Conservation (phyloP, 208 protist genomes). For the Trypanosoma conorhini region DNA sequence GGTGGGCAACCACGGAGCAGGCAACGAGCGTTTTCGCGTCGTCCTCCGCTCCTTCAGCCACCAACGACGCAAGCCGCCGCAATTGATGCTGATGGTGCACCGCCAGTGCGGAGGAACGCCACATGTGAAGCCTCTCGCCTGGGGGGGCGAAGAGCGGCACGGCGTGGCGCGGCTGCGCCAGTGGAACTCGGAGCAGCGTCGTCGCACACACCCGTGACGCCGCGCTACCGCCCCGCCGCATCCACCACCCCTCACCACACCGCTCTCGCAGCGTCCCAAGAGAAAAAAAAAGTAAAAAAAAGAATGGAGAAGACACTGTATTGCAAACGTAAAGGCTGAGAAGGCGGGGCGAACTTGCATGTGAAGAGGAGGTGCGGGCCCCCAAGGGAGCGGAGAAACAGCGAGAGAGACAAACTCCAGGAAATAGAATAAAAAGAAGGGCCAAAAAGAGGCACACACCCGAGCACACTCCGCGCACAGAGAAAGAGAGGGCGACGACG, state of each 20-base stretch:
- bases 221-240: conserved; percentile 8
- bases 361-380: background rate
- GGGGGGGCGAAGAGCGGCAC: background rate
- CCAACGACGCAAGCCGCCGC: conserved; percentile 8
- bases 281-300: background rate
- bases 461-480: background rate
- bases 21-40: conserved; percentile 21
- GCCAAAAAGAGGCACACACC: background rate
- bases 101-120: conserved; percentile 16
- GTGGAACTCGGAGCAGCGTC: background rate
- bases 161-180: background rate
- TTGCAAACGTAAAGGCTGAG: background rate
- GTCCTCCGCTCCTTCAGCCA: background rate
- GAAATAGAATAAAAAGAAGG: background rate
- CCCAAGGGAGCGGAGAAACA: background rate
- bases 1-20: conserved; percentile 25
- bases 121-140: conserved; percentile 10
- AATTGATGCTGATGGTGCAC: conserved; percentile 24
- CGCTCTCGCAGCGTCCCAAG: background rate
- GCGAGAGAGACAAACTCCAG: conserved; percentile 1
- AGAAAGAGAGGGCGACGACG: background rate
- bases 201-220: background rate
- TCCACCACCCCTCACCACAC: background rate
- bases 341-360: background rate
- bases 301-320: background rate